phyloP scores from a whole-genome alignment of 1,284 basidiomycete genomes.

The Ceratobasidium sp. region DNA sequence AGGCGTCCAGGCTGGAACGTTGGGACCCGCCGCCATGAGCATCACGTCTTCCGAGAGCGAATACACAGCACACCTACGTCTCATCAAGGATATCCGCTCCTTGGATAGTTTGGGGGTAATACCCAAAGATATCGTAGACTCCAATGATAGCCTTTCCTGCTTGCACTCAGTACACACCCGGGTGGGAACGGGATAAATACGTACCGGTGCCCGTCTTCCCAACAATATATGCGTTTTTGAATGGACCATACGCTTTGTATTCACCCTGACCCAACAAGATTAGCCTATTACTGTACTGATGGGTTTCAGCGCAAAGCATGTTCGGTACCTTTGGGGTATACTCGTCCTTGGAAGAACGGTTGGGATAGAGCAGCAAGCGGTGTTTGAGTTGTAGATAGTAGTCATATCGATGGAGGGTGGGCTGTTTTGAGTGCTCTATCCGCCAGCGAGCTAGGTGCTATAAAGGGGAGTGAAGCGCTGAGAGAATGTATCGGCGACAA shows the following conservation, averaged over 20 bases:
- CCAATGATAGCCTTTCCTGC: conserved; percentile 65
- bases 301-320: too few relatives aligned
- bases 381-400: conserved; percentile 68
- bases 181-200: not conserved
- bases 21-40: not conserved
- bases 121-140: conserved; percentile 78
- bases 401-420: conserved; percentile 59
- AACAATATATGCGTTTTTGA: conserved; percentile 64
- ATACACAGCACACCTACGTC: conserved; percentile 48
- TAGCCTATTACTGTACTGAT: too few relatives aligned
- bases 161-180: not conserved
- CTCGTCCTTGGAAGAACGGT: conserved; percentile 62
- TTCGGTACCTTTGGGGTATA: conserved; percentile 55
- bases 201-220: conserved; percentile 62
- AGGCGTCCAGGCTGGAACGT: conserved; percentile 47
- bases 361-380: conserved; percentile 71
- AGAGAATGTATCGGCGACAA: too few relatives aligned
- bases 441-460: too few relatives aligned
- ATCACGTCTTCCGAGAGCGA: too few relatives aligned
- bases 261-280: conserved; percentile 60
- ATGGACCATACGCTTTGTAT: conserved; percentile 61
- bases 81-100: conserved; percentile 73
- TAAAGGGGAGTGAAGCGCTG: too few relatives aligned
- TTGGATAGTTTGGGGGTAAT: conserved; percentile 66
- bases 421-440: not conserved